Evolutionary conservation across 805 yeast genomes (phyloP).

Genomic region (Zygotorulaspora danielsina): DNA sequence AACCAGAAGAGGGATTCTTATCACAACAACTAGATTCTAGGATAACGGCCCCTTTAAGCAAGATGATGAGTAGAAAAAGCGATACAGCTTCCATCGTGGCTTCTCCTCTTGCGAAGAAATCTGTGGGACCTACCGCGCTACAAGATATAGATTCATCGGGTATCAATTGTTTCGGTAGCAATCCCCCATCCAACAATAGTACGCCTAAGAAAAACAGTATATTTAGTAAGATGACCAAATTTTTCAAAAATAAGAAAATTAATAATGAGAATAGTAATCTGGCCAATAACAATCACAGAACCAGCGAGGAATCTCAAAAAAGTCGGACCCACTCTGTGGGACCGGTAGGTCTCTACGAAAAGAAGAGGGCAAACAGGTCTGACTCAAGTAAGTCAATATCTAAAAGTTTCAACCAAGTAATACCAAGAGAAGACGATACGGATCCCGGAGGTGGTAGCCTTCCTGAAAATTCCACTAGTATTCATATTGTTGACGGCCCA

Average conservation of each 20-base stretch:
- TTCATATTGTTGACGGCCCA: neutral
- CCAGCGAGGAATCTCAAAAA: constrained; percentile 9
- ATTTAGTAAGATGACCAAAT: constrained; percentile 33
- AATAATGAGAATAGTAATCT: constrained; percentile 5
- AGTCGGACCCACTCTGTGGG: constrained; percentile 7
- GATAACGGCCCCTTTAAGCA: constrained; percentile 18
- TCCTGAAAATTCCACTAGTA: neutral
- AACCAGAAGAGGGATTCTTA: constrained; percentile 23
- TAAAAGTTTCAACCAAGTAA: constrained; percentile 6
- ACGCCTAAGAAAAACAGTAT: constrained; percentile 28
- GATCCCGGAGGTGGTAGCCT: constrained; percentile 1
- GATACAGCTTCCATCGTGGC: constrained; percentile 8
- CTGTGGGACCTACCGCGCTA: constrained; percentile 2
- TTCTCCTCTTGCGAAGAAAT: constrained; percentile 4
- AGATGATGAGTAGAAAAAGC: constrained; percentile 29
- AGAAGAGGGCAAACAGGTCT: constrained; percentile 14
- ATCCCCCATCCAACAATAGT: constrained; percentile 3
- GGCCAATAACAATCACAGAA: constrained; percentile 3
- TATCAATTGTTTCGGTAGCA: constrained; percentile 3
- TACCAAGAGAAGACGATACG: constrained; percentile 9
- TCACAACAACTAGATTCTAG: constrained; percentile 25
- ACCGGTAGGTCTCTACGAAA: constrained; percentile 5
- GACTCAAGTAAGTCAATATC: constrained; percentile 14
- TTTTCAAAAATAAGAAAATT: constrained; percentile 30
- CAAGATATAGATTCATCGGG: constrained; percentile 2